A percentile compares a stretch with the other conserved stretches of the same genome.
Evolutionary conservation across 2,329 filamentous ascomycete genomes (phyloP).

Genomic region (Aspergillus awamori): DNA sequence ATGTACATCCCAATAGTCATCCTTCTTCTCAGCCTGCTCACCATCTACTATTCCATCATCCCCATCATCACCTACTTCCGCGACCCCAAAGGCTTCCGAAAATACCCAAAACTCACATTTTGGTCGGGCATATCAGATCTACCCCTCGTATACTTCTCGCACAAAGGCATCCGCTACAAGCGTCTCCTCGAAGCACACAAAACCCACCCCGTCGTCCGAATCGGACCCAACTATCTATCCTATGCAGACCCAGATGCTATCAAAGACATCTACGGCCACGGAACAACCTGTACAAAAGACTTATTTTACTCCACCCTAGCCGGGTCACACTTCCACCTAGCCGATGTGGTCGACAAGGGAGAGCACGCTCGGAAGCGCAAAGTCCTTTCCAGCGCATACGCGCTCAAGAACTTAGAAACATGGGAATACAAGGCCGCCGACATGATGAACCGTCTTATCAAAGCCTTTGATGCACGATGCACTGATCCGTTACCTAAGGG

Average conservation of each 20-base stretch:
- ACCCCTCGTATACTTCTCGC: conserved; percentile 24
- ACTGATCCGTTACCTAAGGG: conserved; percentile 22
- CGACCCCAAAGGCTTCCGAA: conserved; percentile 24
- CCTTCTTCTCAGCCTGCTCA: conserved; percentile 27
- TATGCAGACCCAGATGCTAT: conserved; percentile 22
- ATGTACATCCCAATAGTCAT: not conserved
- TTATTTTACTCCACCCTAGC: conserved; percentile 19
- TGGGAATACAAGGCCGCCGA: conserved; percentile 48
- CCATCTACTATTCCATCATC: conserved; percentile 13
- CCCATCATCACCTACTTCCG: conserved; percentile 21
- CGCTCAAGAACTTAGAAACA: conserved; percentile 44
- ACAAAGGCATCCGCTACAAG: conserved; percentile 26
- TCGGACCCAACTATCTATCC: conserved; percentile 23
- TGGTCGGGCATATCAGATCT: conserved; percentile 21
- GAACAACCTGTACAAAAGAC: conserved; percentile 41
- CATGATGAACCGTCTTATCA: conserved; percentile 36
- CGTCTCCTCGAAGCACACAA: conserved; percentile 26
- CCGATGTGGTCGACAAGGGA: conserved; percentile 43
- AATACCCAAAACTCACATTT: conserved; percentile 19
- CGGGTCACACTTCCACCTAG: conserved; percentile 39
- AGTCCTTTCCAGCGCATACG: conserved; percentile 42
- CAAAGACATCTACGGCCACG: conserved; percentile 45
- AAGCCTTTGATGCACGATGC: conserved; percentile 40
- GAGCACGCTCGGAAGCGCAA: conserved; percentile 46
- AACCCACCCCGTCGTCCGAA: conserved; percentile 22